phyloP scores from a whole-genome alignment of 1,284 basidiomycete species.

The Lentinus polychrous region DNA sequence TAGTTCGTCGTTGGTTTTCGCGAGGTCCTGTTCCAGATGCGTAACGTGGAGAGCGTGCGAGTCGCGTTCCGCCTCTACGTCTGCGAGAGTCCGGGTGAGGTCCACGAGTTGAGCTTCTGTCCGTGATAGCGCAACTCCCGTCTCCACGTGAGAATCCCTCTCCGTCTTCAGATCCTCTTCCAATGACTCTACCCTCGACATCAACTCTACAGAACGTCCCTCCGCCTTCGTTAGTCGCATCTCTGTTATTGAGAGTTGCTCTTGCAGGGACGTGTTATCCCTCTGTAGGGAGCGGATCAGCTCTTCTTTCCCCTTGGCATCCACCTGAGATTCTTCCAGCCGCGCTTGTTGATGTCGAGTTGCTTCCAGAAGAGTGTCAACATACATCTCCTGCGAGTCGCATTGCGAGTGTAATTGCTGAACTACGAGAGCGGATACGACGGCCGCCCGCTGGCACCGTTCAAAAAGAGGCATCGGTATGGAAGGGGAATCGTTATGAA shows the following conservation, averaged over 20 bases:
- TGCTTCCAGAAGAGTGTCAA: neutral
- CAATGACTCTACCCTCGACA: slow-evolving; percentile 26
- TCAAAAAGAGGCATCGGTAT: neutral
- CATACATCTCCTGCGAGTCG: neutral
- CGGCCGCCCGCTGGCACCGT: slow-evolving; percentile 3
- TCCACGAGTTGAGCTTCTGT: slow-evolving; percentile 33
- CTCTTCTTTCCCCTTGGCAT: neutral
- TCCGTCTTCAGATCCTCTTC: slow-evolving; percentile 27
- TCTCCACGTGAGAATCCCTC: slow-evolving; percentile 29
- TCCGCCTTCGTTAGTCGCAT: slow-evolving; percentile 10
- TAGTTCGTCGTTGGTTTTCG: slow-evolving; percentile 43
- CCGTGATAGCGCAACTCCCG: slow-evolving; percentile 30
- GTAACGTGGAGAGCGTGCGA: slow-evolving; percentile 53
- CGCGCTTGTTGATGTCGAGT: neutral
- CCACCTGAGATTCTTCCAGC: neutral
- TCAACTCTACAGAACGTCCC: slow-evolving; percentile 18
- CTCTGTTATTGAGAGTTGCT: slow-evolving; percentile 8
- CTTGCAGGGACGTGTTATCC: slow-evolving; percentile 6
- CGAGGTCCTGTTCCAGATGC: slow-evolving; percentile 55
- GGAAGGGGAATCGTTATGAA: neutral
- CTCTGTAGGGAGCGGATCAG: neutral
- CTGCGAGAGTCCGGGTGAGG: slow-evolving; percentile 37
- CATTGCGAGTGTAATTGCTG: slow-evolving; percentile 11
- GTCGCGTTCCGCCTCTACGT: slow-evolving; percentile 54
- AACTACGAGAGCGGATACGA: slow-evolving; percentile 13